A percentile compares a stretch with the other conserved stretches of the same genome.
Conservation (phyloP, 164 flowering plant genomes). For the Chimonanthus salicifolius region DNA sequence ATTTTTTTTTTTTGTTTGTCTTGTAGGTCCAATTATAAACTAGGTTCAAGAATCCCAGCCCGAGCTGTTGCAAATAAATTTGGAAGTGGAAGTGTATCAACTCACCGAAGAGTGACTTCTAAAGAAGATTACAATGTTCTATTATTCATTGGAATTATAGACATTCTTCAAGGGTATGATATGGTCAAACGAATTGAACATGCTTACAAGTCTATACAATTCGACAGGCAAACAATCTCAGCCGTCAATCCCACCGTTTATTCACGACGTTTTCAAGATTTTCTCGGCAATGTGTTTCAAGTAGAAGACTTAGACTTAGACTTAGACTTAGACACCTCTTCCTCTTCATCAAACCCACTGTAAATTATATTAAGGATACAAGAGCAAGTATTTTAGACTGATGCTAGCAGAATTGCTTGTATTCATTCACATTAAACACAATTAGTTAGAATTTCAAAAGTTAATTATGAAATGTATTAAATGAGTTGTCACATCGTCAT, state of each 20-base stretch:
- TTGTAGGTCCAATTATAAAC: constrained; percentile 22
- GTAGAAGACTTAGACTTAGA: not conserved
- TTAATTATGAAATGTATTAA: too few species aligned
- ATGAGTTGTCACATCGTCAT: too few species aligned
- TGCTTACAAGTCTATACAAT: constrained; percentile 36
- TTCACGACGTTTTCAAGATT: constrained; percentile 30
- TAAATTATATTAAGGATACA: too few species aligned
- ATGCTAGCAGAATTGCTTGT: too few species aligned
- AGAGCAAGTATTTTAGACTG: too few species aligned
- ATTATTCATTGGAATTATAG: constrained; percentile 37
- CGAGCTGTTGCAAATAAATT: constrained; percentile 17
- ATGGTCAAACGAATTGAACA: constrained; percentile 36
- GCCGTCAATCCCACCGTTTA: constrained; percentile 34
- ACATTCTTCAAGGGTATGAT: constrained; percentile 37
- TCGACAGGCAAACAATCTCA: constrained; percentile 28
- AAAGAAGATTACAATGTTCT: constrained; percentile 21
- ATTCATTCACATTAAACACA: too few species aligned
- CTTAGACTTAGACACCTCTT: too few species aligned
- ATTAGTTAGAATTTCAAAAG: too few species aligned
- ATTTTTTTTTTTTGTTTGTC: not conserved
- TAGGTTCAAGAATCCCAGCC: constrained; percentile 31
- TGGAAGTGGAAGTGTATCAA: constrained; percentile 8
- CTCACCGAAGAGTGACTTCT: not conserved
- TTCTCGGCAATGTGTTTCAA: constrained; percentile 22
- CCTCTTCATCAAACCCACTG: too few species aligned